Conservation (phyloP, 2,329 filamentous ascomycete species). For the Scortechinia acanthostroma region DNA sequence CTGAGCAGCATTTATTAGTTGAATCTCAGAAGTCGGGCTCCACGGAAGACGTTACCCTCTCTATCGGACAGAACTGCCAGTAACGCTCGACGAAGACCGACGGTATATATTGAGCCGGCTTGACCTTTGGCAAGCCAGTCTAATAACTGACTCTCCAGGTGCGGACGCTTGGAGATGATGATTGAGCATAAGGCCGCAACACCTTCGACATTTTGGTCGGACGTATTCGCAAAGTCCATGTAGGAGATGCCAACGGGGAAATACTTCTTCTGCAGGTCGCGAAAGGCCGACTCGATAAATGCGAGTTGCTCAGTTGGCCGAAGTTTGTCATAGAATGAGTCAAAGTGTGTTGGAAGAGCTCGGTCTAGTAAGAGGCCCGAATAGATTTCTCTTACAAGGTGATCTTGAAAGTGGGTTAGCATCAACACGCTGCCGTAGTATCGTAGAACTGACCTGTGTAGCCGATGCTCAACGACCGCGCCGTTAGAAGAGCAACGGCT, state of each 20-base stretch:
- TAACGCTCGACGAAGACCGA: not conserved
- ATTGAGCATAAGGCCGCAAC: not conserved
- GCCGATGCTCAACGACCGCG: not conserved
- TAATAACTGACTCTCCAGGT: not conserved
- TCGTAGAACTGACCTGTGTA: not conserved
- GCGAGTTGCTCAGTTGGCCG: not conserved
- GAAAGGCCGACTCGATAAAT: not conserved
- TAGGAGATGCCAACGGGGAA: not conserved
- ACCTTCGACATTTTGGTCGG: not conserved
- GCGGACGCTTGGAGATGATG: not conserved
- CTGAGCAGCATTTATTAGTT: not conserved
- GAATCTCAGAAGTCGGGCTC: not conserved
- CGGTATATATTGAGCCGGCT: not conserved
- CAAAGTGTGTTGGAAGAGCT: not conserved
- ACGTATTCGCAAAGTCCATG: not conserved
- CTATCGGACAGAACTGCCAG: not conserved
- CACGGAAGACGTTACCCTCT: too few relatives aligned
- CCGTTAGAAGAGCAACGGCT: not conserved
- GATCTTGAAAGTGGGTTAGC: not conserved
- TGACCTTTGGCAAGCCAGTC: constrained; percentile 1
- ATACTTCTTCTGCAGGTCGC: not conserved
- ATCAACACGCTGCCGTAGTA: not conserved
- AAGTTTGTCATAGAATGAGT: not conserved
- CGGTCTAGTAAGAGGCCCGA: not conserved
- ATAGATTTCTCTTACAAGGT: not conserved